Evolutionary conservation across 768 basidiomycete genomes (phyloP), one percentile per base, ranked within the genome.

Genomic region (Strobilomyces dryophilus): DNA sequence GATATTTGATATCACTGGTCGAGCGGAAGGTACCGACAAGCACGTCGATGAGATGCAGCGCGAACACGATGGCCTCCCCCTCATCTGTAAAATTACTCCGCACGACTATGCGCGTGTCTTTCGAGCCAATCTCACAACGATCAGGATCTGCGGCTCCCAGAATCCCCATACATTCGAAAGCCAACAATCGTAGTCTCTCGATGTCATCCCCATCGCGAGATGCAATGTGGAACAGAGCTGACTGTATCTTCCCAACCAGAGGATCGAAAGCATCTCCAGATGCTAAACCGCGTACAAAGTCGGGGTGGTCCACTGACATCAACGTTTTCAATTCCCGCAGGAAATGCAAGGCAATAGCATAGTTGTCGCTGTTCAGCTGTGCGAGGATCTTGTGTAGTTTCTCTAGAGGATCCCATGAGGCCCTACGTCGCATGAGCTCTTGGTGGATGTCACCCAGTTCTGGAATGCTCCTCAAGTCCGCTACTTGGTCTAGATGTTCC

Each of bases 141-240:
- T 98, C 95, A 1, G 95, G 95, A 69, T 99, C 97, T 17, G 95
- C 79, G 2, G 97, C 97, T 7, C 97, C 97, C 12, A 98, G 72
- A 20, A 91, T 80, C 2, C 95, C 93, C 51, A 98, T 83, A 65
- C 92, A 97, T 64, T 97, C 91, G 63, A 87, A 94, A 1, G 92
- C 87, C 18, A 89, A 69, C 40, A 82, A 72, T 17, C 84, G 83
- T 9, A 93, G 63, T 1, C 76, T 63, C 42, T 94, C 87, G 6
- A 78, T 77, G 7, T 79, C 82, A 45, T 95, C 91, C 1, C 84
- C 85, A 57, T 95, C 93, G 9, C 91, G 81, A 49, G 82, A 82
- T 0, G 88, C 86, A 0, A 85, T 83, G 15, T 76, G 66, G 49
- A 95, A 78, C 4, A 98, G 71, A 3, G 79, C 76, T 2, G 79